Evolutionary conservation across 2,329 filamentous ascomycete species (phyloP).

Genomic region (Fusarium tjaetaba): DNA sequence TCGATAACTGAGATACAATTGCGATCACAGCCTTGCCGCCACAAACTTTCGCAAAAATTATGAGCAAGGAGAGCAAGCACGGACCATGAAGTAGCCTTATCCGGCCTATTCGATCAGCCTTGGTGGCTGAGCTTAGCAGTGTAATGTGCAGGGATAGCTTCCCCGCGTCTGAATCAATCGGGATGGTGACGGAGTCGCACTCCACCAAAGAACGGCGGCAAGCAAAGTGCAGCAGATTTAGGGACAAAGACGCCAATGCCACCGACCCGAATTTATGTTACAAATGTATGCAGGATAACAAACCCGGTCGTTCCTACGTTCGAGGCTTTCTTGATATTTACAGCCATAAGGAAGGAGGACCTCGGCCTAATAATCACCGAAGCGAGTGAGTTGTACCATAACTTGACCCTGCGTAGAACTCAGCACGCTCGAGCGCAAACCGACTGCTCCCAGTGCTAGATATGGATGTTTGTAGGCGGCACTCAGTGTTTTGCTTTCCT

Average conservation of each 20-base stretch:
- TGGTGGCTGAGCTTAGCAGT: constrained; percentile 19
- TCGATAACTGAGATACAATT: neutral
- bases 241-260: constrained; percentile 13
- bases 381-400: neutral
- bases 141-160: neutral
- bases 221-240: constrained; percentile 32
- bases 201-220: neutral
- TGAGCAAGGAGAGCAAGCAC: constrained; percentile 8
- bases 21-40: constrained; percentile 14
- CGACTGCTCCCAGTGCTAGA: neutral
- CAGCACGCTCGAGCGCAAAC: neutral
- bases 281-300: neutral
- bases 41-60: constrained; percentile 11
- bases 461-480: neutral
- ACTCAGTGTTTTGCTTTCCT: constrained; percentile 1
- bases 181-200: constrained; percentile 6
- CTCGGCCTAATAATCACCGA: neutral
- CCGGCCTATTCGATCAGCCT: constrained; percentile 18
- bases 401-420: constrained; percentile 5
- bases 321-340: neutral
- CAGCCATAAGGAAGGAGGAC: neutral
- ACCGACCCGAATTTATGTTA: neutral
- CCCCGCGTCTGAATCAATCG: constrained; percentile 10
- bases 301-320: neutral
- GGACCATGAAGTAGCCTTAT: constrained; percentile 28